Percentiles rank a stretch among this genome's conserved stretches.
phyloP scores from a whole-genome alignment of 768 basidiomycete species.

The Auriscalpium orientale region DNA sequence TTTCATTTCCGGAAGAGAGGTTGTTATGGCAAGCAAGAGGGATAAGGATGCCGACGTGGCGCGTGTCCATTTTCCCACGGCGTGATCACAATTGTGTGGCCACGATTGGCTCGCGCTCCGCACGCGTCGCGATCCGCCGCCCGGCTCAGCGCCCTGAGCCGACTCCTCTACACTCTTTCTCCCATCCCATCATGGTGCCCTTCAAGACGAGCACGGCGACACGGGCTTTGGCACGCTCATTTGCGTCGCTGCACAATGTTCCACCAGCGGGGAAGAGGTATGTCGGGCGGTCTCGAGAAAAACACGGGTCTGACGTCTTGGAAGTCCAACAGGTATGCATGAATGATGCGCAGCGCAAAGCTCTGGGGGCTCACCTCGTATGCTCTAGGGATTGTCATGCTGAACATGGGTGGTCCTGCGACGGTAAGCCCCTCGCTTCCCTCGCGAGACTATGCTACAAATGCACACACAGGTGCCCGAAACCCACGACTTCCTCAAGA shows the following conservation, averaged over 20 bases:
- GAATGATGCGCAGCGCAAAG: not conserved
- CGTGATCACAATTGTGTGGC: constrained; percentile 15
- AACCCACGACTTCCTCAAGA: constrained; percentile 87
- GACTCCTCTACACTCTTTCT: not conserved
- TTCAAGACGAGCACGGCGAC: not conserved
- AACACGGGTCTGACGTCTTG: not conserved
- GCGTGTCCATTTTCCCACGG: constrained; percentile 14
- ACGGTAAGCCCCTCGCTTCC: constrained; percentile 48
- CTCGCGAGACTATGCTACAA: not conserved
- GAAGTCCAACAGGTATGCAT: constrained; percentile 15
- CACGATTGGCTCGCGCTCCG: not conserved
- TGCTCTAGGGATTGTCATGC: constrained; percentile 75
- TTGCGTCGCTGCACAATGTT: constrained; percentile 8
- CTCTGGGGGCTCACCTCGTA: not conserved
- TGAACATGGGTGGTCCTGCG: constrained; percentile 98
- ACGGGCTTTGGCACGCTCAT: constrained; percentile 9
- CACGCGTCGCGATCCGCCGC: not conserved
- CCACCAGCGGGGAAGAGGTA: constrained; percentile 9
- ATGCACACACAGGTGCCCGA: constrained; percentile 62
- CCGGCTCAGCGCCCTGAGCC: not conserved
- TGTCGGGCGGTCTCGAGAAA: not conserved
- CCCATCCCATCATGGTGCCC: not conserved
- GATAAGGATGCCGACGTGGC: no score
- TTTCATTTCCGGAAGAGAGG: no score
- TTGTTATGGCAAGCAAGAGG: no score